Conservation (phyloP, 2,329 filamentous ascomycete genomes). For the Ciborinia camelliae region DNA sequence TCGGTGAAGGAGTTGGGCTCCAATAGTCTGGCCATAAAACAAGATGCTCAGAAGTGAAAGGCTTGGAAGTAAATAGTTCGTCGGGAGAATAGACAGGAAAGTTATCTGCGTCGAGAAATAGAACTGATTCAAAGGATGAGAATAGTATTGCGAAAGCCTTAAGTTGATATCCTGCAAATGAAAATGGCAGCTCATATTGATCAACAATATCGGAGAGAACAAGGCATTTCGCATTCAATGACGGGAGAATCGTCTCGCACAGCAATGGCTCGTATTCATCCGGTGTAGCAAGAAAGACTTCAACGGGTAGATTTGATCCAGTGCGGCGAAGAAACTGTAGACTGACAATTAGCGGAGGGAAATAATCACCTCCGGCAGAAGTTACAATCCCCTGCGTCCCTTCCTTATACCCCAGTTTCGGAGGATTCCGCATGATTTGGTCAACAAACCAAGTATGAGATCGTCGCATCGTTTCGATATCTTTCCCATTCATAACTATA, state of each 20-base stretch:
- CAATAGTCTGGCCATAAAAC: conserved; percentile 49
- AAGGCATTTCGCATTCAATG: conserved; percentile 41
- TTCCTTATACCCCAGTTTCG: not conserved
- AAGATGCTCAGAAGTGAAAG: conserved; percentile 43
- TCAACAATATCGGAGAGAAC: conserved; percentile 29
- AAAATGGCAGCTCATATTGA: conserved; percentile 31
- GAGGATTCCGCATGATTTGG: not conserved
- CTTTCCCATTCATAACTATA: conserved; percentile 17
- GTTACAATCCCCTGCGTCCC: conserved; percentile 43
- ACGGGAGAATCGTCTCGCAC: conserved; percentile 41
- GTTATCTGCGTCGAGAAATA: conserved; percentile 48
- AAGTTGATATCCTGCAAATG: conserved; percentile 35
- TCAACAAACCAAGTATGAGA: conserved; percentile 18
- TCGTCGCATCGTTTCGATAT: conserved; percentile 22
- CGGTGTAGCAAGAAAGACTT: conserved; percentile 41
- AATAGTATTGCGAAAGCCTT: conserved; percentile 47
- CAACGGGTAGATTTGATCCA: conserved; percentile 39
- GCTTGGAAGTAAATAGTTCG: conserved; percentile 41
- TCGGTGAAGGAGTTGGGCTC: conserved; percentile 40
- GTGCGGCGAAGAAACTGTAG: conserved; percentile 43
- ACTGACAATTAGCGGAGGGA: conserved; percentile 41
- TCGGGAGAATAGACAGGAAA: conserved; percentile 45
- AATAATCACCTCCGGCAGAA: conserved; percentile 39
- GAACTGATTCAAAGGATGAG: conserved; percentile 48
- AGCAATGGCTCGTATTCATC: conserved; percentile 40